phyloP scores from a whole-genome alignment of 768 basidiomycete species.

The Cystofilobasidium capitatum region DNA sequence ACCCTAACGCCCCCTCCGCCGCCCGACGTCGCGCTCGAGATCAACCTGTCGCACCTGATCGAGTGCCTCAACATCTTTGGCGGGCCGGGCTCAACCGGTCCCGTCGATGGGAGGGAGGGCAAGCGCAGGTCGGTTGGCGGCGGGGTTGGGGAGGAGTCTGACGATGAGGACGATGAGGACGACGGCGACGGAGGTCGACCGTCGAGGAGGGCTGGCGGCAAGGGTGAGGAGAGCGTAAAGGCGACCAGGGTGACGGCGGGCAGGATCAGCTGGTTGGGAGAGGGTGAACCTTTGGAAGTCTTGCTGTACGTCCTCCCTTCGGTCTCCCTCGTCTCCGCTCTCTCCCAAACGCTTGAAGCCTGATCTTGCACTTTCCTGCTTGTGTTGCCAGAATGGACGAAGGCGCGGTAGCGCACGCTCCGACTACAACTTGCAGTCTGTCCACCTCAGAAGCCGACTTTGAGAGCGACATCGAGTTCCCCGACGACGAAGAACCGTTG shows the following conservation, averaged over 20 bases:
- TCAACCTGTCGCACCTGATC: conserved; percentile 71
- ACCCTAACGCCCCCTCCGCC: conserved; percentile 28
- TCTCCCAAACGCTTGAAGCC: conserved; percentile 5
- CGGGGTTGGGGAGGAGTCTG: conserved; percentile 42
- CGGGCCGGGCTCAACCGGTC: conserved; percentile 42
- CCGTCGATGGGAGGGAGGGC: background rate
- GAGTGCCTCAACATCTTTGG: conserved; percentile 93
- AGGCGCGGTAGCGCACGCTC: conserved; percentile 29
- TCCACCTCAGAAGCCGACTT: conserved; percentile 72
- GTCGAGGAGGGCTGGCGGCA: conserved; percentile 36
- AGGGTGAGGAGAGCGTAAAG: too few species aligned
- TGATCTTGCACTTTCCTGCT: background rate
- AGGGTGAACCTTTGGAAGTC: conserved; percentile 66
- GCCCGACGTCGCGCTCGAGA: conserved; percentile 52
- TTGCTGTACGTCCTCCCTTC: conserved; percentile 52
- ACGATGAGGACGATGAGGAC: conserved; percentile 41
- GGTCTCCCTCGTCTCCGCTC: background rate
- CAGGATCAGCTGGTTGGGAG: conserved; percentile 70
- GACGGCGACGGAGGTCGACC: conserved; percentile 38
- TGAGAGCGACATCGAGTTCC: conserved; percentile 64
- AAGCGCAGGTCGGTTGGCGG: conserved; percentile 45
- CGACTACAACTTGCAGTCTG: conserved; percentile 36
- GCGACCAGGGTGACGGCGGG: too few species aligned
- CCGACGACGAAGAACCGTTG: conserved; percentile 48
- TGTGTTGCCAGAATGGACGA: conserved; percentile 33